phyloP scores from a whole-genome alignment of 179 eudicot species.

The Vitellaria paradoxa region DNA sequence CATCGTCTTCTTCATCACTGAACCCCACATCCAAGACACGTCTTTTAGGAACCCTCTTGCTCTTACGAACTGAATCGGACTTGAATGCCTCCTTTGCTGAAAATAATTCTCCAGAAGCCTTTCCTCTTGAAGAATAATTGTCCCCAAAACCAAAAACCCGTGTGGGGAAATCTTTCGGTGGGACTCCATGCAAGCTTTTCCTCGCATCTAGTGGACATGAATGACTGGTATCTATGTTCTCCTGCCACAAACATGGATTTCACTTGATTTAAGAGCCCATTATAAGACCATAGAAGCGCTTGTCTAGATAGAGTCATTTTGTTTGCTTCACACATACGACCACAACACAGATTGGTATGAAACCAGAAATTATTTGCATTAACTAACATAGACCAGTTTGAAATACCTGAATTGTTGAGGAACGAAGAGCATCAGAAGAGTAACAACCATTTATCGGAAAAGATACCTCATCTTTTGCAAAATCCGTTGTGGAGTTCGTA shows the following conservation, averaged over 20 bases:
- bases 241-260: slow-evolving; percentile 28
- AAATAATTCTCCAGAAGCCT: slow-evolving; percentile 30
- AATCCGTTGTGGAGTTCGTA: slow-evolving; percentile 36
- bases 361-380: slow-evolving; percentile 5
- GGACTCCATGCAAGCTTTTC: slow-evolving; percentile 57
- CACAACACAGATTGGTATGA: not conserved
- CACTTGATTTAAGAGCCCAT: not conserved
- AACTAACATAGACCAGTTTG: slow-evolving; percentile 33
- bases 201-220: slow-evolving; percentile 40
- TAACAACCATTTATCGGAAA: slow-evolving; percentile 32
- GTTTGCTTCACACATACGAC: not conserved
- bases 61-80: slow-evolving; percentile 58
- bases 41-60: slow-evolving; percentile 71
- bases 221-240: slow-evolving; percentile 39
- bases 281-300: not conserved
- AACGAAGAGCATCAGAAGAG: slow-evolving; percentile 40
- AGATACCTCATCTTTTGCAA: slow-evolving; percentile 23
- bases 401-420: slow-evolving; percentile 32
- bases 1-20: slow-evolving; percentile 89
- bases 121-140: slow-evolving; percentile 46
- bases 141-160: slow-evolving; percentile 52
- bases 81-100: slow-evolving; percentile 53
- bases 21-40: slow-evolving; percentile 54
- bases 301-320: not conserved
- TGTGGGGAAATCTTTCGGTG: slow-evolving; percentile 79